Base-by-base conservation (phyloP, 208 protist genomes). In the Trypanosoma melophagium region DNA sequence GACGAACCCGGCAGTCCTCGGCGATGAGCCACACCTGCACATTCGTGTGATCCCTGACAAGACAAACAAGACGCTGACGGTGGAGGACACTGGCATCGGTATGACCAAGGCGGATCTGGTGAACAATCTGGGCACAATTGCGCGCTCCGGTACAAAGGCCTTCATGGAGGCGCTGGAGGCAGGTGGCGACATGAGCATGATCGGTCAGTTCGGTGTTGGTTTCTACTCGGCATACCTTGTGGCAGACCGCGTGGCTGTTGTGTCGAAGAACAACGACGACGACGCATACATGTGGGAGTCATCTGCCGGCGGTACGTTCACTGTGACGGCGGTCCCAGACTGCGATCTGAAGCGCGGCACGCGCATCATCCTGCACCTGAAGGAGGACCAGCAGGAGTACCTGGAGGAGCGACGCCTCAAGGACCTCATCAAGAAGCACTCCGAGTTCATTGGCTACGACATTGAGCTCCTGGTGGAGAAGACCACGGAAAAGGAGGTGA, bases 151-250 rank as follows among this genome's bases (percentile, higher is more conserved):
- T 68, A 99, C 98, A 42, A 99, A 99, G 83, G 79, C 83, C 21
- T 99, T 99, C 83, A 99, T 99, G 96, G 97, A 99, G 86, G 95
- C 95, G 24, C 85, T 99, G n/a, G 76, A 91, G 69, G 88, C 84
- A 60, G 97, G 97, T 56, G 98, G 95, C 61, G 98, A 99, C 77
- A 88, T 99, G 55, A 91, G 74, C 79, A 98, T 99, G 93, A 99
- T 99, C 74, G 98, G 98, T 71, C 98, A 99, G 89, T 99, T 99
- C 75, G 98, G 98, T 97, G 98, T 99, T 56, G 98, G 98, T 65
- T 99, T 99, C 96, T 99, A 99, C 95, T 99, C 97, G 54, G 97
- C 98, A 19, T 99, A 98, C 82, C 94, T 99, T 16, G 98, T 99
- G 41, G 98, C 98, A 42, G 96, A 99, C 76, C 80, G 81, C 35